Percentiles rank a stretch among this genome's conserved stretches.
These are phyloP conservation scores for Xylariomycetidae sp. DNA, from an alignment of 2,329 filamentous ascomycete genomes.

Conservation along the genomic window DNA sequence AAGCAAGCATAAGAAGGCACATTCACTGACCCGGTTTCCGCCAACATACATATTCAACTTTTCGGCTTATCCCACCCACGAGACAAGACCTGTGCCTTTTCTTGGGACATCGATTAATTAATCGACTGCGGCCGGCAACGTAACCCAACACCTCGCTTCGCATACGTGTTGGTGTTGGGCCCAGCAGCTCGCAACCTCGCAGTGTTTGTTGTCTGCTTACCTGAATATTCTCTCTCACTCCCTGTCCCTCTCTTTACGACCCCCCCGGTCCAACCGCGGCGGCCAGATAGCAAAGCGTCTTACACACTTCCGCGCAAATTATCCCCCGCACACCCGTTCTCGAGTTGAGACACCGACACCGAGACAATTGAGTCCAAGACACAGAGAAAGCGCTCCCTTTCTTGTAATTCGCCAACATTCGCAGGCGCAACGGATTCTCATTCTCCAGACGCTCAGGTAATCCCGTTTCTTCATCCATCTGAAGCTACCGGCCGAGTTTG, in stretches of 20 bases:
- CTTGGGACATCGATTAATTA: not conserved
- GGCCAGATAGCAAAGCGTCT: constrained; percentile 23
- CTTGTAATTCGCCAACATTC: no score
- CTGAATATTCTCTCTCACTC: not conserved
- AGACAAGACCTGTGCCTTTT: constrained; percentile 5
- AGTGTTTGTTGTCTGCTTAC: not conserved
- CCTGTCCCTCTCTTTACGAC: not conserved
- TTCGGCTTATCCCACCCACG: no score
- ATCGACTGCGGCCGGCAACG: no score
- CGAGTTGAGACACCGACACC: no score
- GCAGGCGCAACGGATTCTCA: no score
- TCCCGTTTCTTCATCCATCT: no score
- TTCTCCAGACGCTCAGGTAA: no score
- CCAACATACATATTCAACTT: no score
- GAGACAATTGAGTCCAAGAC: no score
- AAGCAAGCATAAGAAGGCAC: constrained; percentile 3
- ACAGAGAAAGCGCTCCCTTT: no score
- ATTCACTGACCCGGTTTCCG: constrained; percentile 3
- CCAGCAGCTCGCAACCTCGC: no score
- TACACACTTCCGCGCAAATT: constrained; percentile 22
- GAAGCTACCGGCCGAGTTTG: no score
- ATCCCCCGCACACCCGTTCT: constrained; percentile 21
- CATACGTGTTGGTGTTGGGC: not conserved
- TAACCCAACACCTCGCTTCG: not conserved
- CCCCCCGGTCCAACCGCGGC: constrained; percentile 24